Conservation (phyloP, 164 flowering plant species). For the Annona squamosa region DNA sequence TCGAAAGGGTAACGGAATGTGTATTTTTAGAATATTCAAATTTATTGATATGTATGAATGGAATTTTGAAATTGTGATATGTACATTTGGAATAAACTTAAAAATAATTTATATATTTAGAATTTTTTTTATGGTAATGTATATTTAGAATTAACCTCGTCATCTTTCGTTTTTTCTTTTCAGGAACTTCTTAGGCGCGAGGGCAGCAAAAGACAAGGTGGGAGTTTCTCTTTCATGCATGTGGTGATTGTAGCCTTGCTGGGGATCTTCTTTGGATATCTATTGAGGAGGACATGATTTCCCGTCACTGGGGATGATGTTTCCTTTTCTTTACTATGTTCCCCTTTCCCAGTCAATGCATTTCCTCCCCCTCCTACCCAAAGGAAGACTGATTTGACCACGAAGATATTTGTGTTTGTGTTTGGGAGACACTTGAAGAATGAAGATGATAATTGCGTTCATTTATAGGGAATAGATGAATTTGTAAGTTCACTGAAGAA, state of each 20-base stretch:
- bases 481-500: neutral
- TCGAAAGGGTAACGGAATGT: neutral
- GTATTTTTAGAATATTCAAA: neutral
- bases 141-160: neutral
- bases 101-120: too few species aligned
- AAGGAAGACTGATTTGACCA: slow-evolving; percentile 1
- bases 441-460: neutral
- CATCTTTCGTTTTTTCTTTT: neutral
- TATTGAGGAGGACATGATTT: slow-evolving; percentile 38
- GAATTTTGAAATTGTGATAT: too few species aligned
- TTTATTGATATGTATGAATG: neutral
- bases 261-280: slow-evolving; percentile 48
- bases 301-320: neutral
- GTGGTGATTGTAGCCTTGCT: slow-evolving; percentile 49
- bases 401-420: neutral
- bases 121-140: too few species aligned
- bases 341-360: neutral
- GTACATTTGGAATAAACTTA: neutral
- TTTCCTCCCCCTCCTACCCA: neutral
- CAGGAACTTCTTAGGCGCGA: slow-evolving; percentile 56
- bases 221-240: slow-evolving; percentile 39
- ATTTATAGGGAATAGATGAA: neutral
- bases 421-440: neutral
- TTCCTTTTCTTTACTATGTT: neutral
- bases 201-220: slow-evolving; percentile 24